Evolutionary conservation across 2,329 filamentous ascomycete species (phyloP), one percentile per base, ranked within the genome.

Genomic region (Incumbomyces lentus): DNA sequence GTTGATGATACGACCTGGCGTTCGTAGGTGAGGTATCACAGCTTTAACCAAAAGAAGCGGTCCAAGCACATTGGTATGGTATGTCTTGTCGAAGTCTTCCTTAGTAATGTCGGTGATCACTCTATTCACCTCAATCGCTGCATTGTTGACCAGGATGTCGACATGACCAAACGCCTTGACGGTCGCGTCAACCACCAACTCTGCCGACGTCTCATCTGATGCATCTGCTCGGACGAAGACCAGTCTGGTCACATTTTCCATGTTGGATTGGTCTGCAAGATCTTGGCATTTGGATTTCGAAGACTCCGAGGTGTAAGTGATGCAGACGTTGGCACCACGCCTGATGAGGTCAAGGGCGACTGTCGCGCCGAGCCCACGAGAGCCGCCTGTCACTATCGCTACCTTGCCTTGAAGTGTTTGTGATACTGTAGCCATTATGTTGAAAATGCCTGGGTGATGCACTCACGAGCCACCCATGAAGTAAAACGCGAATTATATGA

Each of bases 31-130:
- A 0, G 75, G 75, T 11, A 76, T 61, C 0, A 74, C 67, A 0
- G 72, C 70, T 52, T 77, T 70, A 1, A 70, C 69, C 47, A 82
- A 64, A 16, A 81, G 62, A 12, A 79, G 60, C 0, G 72, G 67
- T 0, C 70, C 76, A 13, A 73, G 70, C 2, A 78, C 69, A 57
- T 82, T 81, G 52, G 78, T 62, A 51, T 77, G 62, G 58, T 73
- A 79, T n/a, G 78, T 68, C 13, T 61, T 55, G 16, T 71, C 66
- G 55, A 74, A 80, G 58, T 77, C 72, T 1, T 70, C 67, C 1
- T 67, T 50, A 1, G 68, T 72, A 32, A 73, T 65, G 13, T 71
- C 66, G 2, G 51, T 54, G 0, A 74, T 55, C 3, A 60, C 44
- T 42, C 59, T 62, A 42, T 63, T 61, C 7, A 65, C 49, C 46